phyloP scores from a whole-genome alignment of 441 rosid species.

The Erysimum cheiri region DNA sequence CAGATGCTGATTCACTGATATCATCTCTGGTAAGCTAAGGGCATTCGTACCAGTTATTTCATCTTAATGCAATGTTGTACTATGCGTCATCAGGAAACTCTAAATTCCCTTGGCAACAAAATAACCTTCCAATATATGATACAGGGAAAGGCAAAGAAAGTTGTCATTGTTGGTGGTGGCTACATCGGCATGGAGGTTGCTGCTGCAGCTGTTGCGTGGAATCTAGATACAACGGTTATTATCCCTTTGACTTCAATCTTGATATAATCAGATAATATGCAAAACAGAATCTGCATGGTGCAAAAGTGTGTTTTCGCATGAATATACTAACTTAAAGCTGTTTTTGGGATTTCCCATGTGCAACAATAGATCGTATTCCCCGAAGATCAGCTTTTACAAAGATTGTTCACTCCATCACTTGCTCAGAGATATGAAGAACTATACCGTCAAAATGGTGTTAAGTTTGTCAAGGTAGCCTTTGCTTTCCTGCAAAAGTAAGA shows the following conservation, averaged over 20 bases:
- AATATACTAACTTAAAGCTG: slow-evolving; percentile 20
- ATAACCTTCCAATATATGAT: slow-evolving; percentile 32
- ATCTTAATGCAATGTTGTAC: slow-evolving; percentile 25
- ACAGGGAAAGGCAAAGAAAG: slow-evolving; percentile 75
- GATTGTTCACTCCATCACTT: slow-evolving; percentile 91
- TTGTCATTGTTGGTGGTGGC: slow-evolving; percentile 95
- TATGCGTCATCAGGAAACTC: background rate
- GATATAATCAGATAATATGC: too few species aligned
- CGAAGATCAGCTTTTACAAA: slow-evolving; percentile 80
- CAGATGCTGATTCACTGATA: slow-evolving; percentile 83
- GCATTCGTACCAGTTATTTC: slow-evolving; percentile 5
- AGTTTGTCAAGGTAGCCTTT: slow-evolving; percentile 63
- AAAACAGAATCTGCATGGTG: too few species aligned
- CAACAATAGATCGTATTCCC: slow-evolving; percentile 75
- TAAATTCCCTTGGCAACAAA: background rate
- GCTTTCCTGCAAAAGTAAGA: slow-evolving; percentile 15
- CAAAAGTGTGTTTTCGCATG: too few species aligned
- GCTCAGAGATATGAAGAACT: slow-evolving; percentile 81
- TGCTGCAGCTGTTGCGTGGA: slow-evolving; percentile 94
- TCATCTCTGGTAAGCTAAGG: slow-evolving; percentile 68
- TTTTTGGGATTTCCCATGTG: slow-evolving; percentile 18
- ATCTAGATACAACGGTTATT: slow-evolving; percentile 81
- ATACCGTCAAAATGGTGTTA: slow-evolving; percentile 81
- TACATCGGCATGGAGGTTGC: slow-evolving; percentile 99
- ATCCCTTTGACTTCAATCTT: background rate